Conservation (phyloP, 495 filamentous ascomycete genomes). For the Friedmanniomyces simplex region DNA sequence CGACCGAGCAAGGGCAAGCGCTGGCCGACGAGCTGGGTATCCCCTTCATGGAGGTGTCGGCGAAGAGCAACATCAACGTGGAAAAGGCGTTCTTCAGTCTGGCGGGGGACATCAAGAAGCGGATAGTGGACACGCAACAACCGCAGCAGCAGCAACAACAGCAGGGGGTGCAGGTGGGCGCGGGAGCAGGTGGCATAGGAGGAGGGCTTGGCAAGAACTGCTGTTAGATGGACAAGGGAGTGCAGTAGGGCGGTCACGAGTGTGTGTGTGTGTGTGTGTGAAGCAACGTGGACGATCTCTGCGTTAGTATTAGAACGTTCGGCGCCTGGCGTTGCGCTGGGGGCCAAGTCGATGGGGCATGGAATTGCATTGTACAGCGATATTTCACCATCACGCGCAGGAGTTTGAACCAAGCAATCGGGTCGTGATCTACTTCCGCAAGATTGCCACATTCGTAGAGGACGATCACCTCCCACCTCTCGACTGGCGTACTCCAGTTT, state of each 20-base stretch:
- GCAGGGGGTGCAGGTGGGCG: conserved; percentile 63
- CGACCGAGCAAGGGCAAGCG: conserved; percentile 84
- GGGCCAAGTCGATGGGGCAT: not conserved
- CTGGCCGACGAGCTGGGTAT: conserved; percentile 95
- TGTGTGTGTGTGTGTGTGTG: not conserved
- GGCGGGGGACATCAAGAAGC: conserved; percentile 94
- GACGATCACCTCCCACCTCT: too few species aligned
- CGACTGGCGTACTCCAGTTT: too few species aligned
- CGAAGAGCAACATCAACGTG: conserved; percentile 98
- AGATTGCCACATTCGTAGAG: too few species aligned
- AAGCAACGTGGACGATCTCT: not conserved
- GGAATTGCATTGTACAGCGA: conserved; percentile 2
- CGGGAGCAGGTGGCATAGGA: conserved; percentile 47
- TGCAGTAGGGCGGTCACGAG: not conserved
- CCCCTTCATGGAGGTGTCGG: conserved; percentile 95
- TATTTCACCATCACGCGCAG: not conserved
- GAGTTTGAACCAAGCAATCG: too few species aligned
- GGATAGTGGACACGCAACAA: conserved; percentile 77
- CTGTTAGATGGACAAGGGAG: conserved; percentile 43
- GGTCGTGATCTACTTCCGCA: not conserved
- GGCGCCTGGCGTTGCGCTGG: not conserved
- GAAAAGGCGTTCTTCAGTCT: conserved; percentile 97
- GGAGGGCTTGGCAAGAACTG: conserved; percentile 66
- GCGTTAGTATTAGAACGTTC: not conserved
- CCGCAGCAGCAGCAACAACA: conserved; percentile 45